These are phyloP conservation scores for Trichophyton benhamiae DNA, from an alignment of 2,329 filamentous ascomycete species.

Conservation along the genomic window DNA sequence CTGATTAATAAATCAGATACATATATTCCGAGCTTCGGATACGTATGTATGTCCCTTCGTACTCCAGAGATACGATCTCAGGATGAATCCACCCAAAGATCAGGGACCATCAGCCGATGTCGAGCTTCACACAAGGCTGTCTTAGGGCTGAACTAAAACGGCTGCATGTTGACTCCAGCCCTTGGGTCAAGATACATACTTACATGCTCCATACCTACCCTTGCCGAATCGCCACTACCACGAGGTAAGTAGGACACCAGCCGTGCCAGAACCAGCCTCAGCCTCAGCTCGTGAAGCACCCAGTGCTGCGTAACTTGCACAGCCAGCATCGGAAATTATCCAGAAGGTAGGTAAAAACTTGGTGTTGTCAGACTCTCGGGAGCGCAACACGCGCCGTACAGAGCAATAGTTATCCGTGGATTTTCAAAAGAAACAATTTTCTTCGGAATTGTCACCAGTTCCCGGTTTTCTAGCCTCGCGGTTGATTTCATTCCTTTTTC, in stretches of 20 bases:
- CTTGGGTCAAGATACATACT: neutral
- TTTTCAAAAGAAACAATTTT: neutral
- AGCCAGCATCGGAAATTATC: neutral
- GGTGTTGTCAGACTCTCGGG: neutral
- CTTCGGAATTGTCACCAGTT: neutral
- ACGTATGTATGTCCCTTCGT: neutral
- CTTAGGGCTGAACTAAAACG: conserved; percentile 2
- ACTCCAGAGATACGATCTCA: neutral
- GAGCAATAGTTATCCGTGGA: neutral
- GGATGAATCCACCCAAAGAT: neutral
- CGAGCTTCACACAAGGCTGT: neutral
- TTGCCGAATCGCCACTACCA: conserved; percentile 1
- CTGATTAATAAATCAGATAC: conserved; percentile 1
- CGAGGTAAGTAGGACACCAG: neutral
- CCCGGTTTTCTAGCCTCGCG: neutral
- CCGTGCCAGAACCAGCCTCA: neutral
- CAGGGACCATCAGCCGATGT: neutral
- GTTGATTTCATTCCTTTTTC: neutral
- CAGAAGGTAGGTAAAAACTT: neutral
- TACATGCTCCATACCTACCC: neutral
- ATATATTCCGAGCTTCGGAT: neutral
- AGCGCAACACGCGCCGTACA: neutral
- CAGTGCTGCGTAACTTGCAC: neutral
- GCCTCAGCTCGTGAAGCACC: neutral
- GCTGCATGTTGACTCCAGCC: neutral